A percentile compares a stretch with the other conserved stretches of the same genome.
Conservation (phyloP, 164 flowering plant species). For the Malania oleifera region DNA sequence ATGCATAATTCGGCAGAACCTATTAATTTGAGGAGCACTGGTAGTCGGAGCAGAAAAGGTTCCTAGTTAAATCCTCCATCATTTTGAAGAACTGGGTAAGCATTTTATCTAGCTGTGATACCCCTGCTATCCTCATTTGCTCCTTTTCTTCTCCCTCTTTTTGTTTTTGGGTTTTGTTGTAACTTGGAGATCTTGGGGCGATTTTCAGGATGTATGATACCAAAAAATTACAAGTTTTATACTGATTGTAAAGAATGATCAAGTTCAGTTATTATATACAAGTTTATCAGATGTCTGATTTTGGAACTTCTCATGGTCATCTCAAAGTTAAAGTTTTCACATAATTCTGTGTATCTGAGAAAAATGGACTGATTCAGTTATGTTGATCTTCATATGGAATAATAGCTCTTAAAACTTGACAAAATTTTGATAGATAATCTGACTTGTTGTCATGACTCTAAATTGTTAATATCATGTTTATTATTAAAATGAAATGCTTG, state of each 20-base stretch:
- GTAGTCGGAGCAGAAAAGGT: constrained; percentile 51
- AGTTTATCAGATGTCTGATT: too few species aligned
- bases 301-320: too few species aligned
- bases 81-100: constrained; percentile 6
- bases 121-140: not conserved
- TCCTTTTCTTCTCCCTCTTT: not conserved
- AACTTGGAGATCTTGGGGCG: constrained; percentile 13
- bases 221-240: constrained; percentile 5
- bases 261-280: constrained; percentile 1
- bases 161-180: constrained; percentile 3
- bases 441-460: too few species aligned
- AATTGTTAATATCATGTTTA: too few species aligned
- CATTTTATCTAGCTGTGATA: constrained; percentile 3
- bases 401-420: too few species aligned
- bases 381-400: too few species aligned
- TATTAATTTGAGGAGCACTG: constrained; percentile 22
- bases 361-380: too few species aligned
- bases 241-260: constrained; percentile 16
- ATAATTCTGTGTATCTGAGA: too few species aligned
- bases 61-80: constrained; percentile 16
- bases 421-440: too few species aligned
- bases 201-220: constrained; percentile 19
- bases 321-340: too few species aligned
- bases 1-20: constrained; percentile 32
- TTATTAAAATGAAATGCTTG: too few species aligned